Evolutionary conservation across 805 yeast genomes (phyloP).

Genomic region (baker's yeast (Saccharomyces cerevisiae)): DNA sequence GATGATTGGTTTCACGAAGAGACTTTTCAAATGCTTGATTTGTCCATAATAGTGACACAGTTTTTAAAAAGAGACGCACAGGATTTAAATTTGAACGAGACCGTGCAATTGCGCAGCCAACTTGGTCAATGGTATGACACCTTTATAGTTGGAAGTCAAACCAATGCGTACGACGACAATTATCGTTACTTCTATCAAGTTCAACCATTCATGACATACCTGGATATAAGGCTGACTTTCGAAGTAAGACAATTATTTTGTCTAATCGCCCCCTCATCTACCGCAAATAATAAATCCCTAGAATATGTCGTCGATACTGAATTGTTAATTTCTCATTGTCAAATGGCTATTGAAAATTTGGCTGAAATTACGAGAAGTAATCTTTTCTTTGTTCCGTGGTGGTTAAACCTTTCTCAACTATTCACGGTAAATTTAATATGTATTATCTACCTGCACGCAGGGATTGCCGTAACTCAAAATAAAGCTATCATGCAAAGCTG

Average conservation of each 20-base stretch:
- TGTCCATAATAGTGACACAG: constrained; percentile 13
- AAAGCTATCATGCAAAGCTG: constrained; percentile 9
- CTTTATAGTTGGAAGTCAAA: not conserved
- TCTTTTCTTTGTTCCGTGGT: constrained; percentile 42
- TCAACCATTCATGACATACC: constrained; percentile 18
- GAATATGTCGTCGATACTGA: constrained; percentile 10
- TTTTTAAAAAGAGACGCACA: constrained; percentile 15
- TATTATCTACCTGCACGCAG: constrained; percentile 38
- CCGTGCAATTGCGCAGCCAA: constrained; percentile 6
- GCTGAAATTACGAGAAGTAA: constrained; percentile 27
- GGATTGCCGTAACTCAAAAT: constrained; percentile 21
- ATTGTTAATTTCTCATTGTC: constrained; percentile 5
- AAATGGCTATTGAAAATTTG: constrained; percentile 23
- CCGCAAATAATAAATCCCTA: constrained; percentile 1
- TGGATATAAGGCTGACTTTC: constrained; percentile 19
- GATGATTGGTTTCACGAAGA: constrained; percentile 18
- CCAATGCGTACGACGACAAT: not conserved
- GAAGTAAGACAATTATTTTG: constrained; percentile 16
- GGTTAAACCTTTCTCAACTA: constrained; percentile 37
- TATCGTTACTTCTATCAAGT: constrained; percentile 1
- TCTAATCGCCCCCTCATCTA: constrained; percentile 11
- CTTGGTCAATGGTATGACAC: constrained; percentile 12
- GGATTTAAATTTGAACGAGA: constrained; percentile 14
- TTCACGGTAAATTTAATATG: constrained; percentile 39
- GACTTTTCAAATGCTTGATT: constrained; percentile 15